Conservation (phyloP, 805 yeast species). For the Saccharomycopsis amapae region DNA sequence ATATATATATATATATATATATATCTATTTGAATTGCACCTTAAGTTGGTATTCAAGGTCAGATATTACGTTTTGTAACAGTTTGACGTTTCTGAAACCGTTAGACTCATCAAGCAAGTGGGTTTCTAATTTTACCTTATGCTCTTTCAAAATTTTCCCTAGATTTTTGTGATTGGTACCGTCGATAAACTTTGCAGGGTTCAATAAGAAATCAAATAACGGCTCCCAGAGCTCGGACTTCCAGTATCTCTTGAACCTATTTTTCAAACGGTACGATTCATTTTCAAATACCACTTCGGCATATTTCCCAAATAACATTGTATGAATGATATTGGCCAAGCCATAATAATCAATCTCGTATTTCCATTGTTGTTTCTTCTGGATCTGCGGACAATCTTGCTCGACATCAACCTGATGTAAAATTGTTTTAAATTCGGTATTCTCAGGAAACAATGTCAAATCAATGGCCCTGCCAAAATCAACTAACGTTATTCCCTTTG, state of each 20-base stretch:
- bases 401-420: conserved; percentile 47
- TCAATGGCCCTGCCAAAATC: conserved; percentile 84
- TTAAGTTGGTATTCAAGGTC: conserved; percentile 8
- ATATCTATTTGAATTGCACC: no score
- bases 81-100: conserved; percentile 8
- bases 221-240: conserved; percentile 62
- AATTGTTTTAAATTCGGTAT: conserved; percentile 48
- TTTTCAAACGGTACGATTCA: conserved; percentile 32
- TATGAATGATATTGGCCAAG: conserved; percentile 65
- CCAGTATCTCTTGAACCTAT: conserved; percentile 67
- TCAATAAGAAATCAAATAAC: conserved; percentile 55
- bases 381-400: conserved; percentile 70
- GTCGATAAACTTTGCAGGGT: conserved; percentile 36
- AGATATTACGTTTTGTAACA: conserved; percentile 5
- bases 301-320: conserved; percentile 61
- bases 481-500: conserved; percentile 54
- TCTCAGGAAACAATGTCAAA: conserved; percentile 42
- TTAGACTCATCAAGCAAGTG: conserved; percentile 31
- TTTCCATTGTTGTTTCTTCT: conserved; percentile 55
- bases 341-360: conserved; percentile 83
- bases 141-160: conserved; percentile 26
- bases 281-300: conserved; percentile 34
- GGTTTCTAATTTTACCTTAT: conserved; percentile 34
- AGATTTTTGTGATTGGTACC: conserved; percentile 34
- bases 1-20: no score